These are phyloP conservation scores for Salvia sclarea DNA, from an alignment of 305 asterid species.

Conservation along the genomic window DNA sequence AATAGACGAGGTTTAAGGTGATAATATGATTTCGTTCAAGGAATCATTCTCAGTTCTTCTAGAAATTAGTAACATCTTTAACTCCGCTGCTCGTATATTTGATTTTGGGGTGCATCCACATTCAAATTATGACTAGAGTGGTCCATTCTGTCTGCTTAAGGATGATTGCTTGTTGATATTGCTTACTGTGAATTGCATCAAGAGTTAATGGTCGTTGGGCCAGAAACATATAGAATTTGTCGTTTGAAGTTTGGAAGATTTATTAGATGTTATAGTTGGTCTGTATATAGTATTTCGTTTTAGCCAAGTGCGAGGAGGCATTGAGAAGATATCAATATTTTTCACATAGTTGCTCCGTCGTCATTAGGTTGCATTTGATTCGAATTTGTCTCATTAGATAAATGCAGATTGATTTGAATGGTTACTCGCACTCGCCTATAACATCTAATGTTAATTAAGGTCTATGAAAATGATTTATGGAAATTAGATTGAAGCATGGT, in stretches of 20 bases:
- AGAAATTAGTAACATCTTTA: background rate
- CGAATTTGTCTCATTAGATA: background rate
- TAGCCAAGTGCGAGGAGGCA: background rate
- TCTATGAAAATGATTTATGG: background rate
- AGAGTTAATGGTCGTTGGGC: background rate
- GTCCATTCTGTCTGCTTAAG: background rate
- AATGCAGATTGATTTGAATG: background rate
- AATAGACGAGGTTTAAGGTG: background rate
- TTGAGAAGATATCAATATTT: conserved; percentile 9
- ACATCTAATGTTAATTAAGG: background rate
- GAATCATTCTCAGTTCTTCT: background rate
- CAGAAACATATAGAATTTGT: background rate
- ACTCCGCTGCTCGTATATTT: background rate
- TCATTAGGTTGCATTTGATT: background rate
- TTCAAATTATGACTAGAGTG: conserved; percentile 1
- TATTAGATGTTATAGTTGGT: background rate
- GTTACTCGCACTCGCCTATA: background rate
- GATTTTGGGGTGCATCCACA: conserved; percentile 5
- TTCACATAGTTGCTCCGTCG: background rate
- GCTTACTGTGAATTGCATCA: background rate
- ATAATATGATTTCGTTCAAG: background rate
- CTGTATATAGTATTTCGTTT: background rate
- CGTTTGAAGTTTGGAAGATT: background rate
- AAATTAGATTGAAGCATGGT: background rate
- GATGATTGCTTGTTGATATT: background rate